A percentile compares a stretch with the other conserved stretches of the same genome.
phyloP scores from a whole-genome alignment of 2,329 filamentous ascomycete genomes.

The Dothideomycetes sp. region DNA sequence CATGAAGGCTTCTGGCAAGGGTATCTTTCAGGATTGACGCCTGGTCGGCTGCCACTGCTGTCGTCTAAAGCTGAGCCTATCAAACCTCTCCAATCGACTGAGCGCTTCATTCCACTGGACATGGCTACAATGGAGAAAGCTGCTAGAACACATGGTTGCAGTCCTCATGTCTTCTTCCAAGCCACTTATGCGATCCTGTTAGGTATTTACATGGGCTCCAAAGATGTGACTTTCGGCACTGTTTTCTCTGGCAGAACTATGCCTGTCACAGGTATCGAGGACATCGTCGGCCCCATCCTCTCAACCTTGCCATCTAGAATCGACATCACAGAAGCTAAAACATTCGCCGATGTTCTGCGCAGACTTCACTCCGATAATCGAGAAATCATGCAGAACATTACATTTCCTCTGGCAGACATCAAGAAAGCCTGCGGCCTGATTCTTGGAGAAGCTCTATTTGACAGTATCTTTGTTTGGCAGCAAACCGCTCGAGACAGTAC shows the following conservation, averaged over 20 bases:
- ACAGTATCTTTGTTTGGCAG: slow-evolving; percentile 77
- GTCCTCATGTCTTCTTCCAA: slow-evolving; percentile 67
- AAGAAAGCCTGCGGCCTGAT: slow-evolving; percentile 49
- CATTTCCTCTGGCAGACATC: slow-evolving; percentile 60
- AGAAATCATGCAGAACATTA: slow-evolving; percentile 53
- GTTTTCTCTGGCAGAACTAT: slow-evolving; percentile 75
- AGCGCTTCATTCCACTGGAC: neutral
- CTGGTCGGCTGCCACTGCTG: slow-evolving; percentile 51
- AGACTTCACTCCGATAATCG: slow-evolving; percentile 58
- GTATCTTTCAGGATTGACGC: slow-evolving; percentile 49
- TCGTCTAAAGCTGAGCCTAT: slow-evolving; percentile 28
- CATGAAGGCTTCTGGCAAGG: slow-evolving; percentile 61
- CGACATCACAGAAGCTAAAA: slow-evolving; percentile 44
- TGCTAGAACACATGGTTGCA: slow-evolving; percentile 35
- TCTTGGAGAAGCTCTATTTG: slow-evolving; percentile 56
- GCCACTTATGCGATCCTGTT: slow-evolving; percentile 60
- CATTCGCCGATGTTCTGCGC: slow-evolving; percentile 52
- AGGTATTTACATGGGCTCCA: slow-evolving; percentile 51
- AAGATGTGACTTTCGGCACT: slow-evolving; percentile 65
- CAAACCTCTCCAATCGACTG: neutral
- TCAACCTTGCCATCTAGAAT: slow-evolving; percentile 64
- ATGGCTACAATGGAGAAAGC: slow-evolving; percentile 1
- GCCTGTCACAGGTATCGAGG: slow-evolving; percentile 60
- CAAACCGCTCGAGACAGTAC: slow-evolving; percentile 46
- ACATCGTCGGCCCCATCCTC: slow-evolving; percentile 71